phyloP scores from a whole-genome alignment of 1,139 yeast genomes.

The Suhomyces terraborum region DNA sequence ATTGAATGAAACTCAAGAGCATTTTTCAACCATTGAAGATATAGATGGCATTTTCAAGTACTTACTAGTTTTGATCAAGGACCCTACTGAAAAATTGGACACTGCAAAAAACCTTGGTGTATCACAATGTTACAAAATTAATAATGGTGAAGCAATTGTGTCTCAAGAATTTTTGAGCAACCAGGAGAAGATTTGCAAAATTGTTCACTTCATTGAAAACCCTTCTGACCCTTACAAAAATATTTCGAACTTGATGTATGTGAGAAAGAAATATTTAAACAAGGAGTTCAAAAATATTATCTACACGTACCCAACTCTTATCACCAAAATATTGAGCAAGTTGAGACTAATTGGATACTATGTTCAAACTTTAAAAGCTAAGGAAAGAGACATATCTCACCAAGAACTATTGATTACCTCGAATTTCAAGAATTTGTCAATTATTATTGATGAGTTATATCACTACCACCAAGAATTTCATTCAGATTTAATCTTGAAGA shows the following conservation, averaged over 20 bases:
- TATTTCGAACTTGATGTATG: conserved; percentile 56
- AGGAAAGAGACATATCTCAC: conserved; percentile 22
- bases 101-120: conserved; percentile 44
- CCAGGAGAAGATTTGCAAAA: conserved; percentile 69
- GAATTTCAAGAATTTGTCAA: conserved; percentile 73
- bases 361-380: conserved; percentile 22
- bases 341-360: conserved; percentile 53
- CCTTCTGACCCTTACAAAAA: conserved; percentile 50
- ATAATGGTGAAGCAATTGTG: conserved; percentile 33
- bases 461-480: conserved; percentile 47
- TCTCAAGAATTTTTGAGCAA: conserved; percentile 48
- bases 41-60: conserved; percentile 50
- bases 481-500: conserved; percentile 52
- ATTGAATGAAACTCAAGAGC: conserved; percentile 19
- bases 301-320: conserved; percentile 74
- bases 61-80: conserved; percentile 39
- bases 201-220: conserved; percentile 62
- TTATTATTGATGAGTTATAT: conserved; percentile 69
- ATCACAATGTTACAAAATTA: conserved; percentile 34
- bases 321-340: conserved; percentile 59
- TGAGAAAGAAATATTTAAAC: conserved; percentile 56
- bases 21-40: conserved; percentile 32
- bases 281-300: conserved; percentile 57
- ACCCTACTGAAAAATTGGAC: conserved; percentile 27
- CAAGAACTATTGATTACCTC: conserved; percentile 42